Base-by-base conservation (phyloP, 257 asterid genomes). In the Galeopsis tetrahit region DNA sequence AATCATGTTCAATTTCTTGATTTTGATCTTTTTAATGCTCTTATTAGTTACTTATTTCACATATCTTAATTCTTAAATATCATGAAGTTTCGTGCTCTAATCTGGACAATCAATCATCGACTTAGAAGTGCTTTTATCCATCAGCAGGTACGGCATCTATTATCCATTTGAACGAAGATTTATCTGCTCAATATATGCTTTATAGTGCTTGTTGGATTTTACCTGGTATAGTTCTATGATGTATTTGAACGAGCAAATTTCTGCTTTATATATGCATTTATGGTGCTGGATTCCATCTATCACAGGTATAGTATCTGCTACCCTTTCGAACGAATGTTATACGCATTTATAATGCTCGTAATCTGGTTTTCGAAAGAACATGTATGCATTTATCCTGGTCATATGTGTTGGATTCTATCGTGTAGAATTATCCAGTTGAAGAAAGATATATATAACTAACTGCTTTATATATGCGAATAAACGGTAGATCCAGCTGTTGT, bases 1-100 rank as follows among this genome's bases (percentile, higher is more conserved):
- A 43, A 73, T 67, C 69, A 4, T 82, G 73, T 21, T 55, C 40
- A 14, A 15, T 44, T 68, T 73, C 32, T 31, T 63, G 31, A 39
- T 39, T 58, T 72, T 38, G 52, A 42, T 63, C 58, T 38, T 21
- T 49, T 48, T 65, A 72, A 70, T 63, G 61, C 34, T 31, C 62
- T 64, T 42, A 13, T 49, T 28, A 13, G 65, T 36, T 21, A 21
- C n/a, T n/a, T 21, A 56, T 28, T n/a, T 55, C 62, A 55, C 62
- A 17, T 7, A 28, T 9, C 4, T 60, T 13, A 10, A 10, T 9
- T 9, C 4, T 60, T 13, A 10, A 10, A 31, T 56, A 15, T 7
- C 9, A 2, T 51, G 7, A 14, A 21, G 0, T 56, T 7, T 15
- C 32, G 4, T 13, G 28, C 58, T 5, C 31, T 52, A 3, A 11